Base-by-base conservation (phyloP, 305 asterid genomes). In the Euphrasia arctica region DNA sequence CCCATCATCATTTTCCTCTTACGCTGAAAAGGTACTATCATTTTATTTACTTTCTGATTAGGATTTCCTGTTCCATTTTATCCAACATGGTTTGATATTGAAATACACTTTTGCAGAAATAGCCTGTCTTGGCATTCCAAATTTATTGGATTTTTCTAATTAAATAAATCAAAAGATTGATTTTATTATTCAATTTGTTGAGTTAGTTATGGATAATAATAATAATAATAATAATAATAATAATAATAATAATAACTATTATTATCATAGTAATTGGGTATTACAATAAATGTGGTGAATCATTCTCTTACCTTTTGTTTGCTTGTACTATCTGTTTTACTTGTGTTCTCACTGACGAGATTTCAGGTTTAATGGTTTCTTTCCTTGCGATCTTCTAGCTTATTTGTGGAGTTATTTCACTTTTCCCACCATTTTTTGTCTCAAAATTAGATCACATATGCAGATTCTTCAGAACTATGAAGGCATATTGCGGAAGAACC, bases 391-490 rank as follows among this genome's bases (percentile, higher is more conserved):
- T 55, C 48, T 25, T 57, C 41, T 5, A 34, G 41, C 9, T 5
- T 34, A 45, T 11, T 3, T 11, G 14, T 11, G 50, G 50, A 11
- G 5, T 18, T 18, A 18, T 45, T 68, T 42, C 32, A 9, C 64
- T 13, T 63, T 42, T 29, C 28, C 27, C 62, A 31, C 50, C 49
- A 14, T 63, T 62, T 15, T 60, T 64, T 48, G 43, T 51, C 63
- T 63, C 32, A 55, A 45, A 41, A 6, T 76, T 14, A 18, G 4
- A 55, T 63, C 50, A 58, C 13, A 42, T 69, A 12, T 75, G 79
- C 91, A 90, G 97, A 82, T 90, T 79, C 88, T 93, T 64, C 88
- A 78, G 42, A 85, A 82, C 64, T 93, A 84, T 61, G 83, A 75
- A 67, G 86, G 73, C 61, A 75, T 90, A 68, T 66, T 93, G 64